Base-by-base conservation (phyloP, 495 filamentous ascomycete species). In the Aspergillus cavernicola region DNA sequence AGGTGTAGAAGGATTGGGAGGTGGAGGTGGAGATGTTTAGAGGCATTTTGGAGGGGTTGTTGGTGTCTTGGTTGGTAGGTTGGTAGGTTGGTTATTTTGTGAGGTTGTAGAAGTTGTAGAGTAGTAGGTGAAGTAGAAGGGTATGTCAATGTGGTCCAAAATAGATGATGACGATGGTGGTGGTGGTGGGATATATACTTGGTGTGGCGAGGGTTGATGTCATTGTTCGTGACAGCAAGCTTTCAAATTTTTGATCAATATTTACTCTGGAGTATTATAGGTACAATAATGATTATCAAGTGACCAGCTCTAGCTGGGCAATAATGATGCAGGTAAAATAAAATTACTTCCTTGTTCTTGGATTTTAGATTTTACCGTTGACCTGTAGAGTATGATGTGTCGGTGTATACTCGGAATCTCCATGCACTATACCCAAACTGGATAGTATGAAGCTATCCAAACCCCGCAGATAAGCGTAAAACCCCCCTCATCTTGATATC, bases 1-100 rank as follows among this genome's bases (percentile, higher is more conserved):
- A 18, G 53, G 49, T 59, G 52, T 60, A 62, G 15, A 44, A 62
- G 24, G 62, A 54, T 50, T 58, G 57, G 13, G 32, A n/a, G 46
- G 2, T 37, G 16, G 31, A 33, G 20, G 35, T 18, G 33, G 8
- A 23, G 44, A 20, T 32, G 44, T 12, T 48, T 12, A 32, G 16
- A 10, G 10, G 2, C 42, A 31, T 32, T 31, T 32, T 45, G 12
- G 3, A 1, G 20, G 2, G 40, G 6, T 45, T 45, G 8, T 15
- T 18, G 24, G 5, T 16, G 24, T n/a, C 6, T 31, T 16, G 23
- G 9, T 45, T 31, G 24, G 10, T 45, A 10, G 20, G 20, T 43
- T 24, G 38, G 3, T 41, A 2, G 19, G 18, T 9, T 22, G 22
- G 10, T 40, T 40, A 11, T 16, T 38, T 38, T 38, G 35, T 38